Conservation (phyloP, 1,284 basidiomycete genomes). For the Melampsora americana region DNA sequence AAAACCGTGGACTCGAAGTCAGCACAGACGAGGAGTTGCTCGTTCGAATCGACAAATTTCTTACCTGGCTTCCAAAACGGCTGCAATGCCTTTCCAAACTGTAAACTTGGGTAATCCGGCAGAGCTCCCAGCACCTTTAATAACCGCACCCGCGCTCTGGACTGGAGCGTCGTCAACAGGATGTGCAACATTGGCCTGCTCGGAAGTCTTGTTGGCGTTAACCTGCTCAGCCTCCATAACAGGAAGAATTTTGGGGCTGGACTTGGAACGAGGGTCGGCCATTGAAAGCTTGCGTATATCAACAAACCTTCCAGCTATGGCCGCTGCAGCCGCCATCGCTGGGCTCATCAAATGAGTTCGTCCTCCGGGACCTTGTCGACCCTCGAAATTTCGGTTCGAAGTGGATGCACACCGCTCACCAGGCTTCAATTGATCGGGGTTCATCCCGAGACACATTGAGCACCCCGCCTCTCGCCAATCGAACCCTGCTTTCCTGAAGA, state of each 20-base stretch:
- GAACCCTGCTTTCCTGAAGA: constrained; percentile 92
- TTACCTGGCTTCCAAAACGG: constrained; percentile 36
- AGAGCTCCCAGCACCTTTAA: constrained; percentile 61
- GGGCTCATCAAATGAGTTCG: constrained; percentile 89
- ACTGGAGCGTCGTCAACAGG: constrained; percentile 49
- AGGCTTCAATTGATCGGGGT: constrained; percentile 85
- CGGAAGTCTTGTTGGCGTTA: constrained; percentile 46
- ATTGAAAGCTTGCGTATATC: constrained; percentile 79
- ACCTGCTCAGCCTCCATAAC: constrained; percentile 56
- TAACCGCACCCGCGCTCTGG: constrained; percentile 52
- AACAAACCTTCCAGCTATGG: constrained; percentile 79
- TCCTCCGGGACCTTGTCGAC: constrained; percentile 83
- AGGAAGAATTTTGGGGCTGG: constrained; percentile 58
- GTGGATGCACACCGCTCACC: constrained; percentile 92
- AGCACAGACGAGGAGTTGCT: constrained; percentile 57
- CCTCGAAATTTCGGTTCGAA: constrained; percentile 96
- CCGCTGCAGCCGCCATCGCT: constrained; percentile 93
- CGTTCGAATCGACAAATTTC: constrained; percentile 67
- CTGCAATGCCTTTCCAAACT: constrained; percentile 43
- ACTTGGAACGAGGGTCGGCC: constrained; percentile 50
- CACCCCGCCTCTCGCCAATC: constrained; percentile 97
- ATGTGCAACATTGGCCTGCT: constrained; percentile 47
- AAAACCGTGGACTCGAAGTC: background rate
- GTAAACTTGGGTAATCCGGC: constrained; percentile 70
- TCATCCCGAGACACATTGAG: constrained; percentile 98